Percentiles rank a stretch among this genome's conserved stretches.
These are phyloP conservation scores for Arthroderma uncinatum DNA, from an alignment of 2,329 filamentous ascomycete species.

Conservation along the genomic window DNA sequence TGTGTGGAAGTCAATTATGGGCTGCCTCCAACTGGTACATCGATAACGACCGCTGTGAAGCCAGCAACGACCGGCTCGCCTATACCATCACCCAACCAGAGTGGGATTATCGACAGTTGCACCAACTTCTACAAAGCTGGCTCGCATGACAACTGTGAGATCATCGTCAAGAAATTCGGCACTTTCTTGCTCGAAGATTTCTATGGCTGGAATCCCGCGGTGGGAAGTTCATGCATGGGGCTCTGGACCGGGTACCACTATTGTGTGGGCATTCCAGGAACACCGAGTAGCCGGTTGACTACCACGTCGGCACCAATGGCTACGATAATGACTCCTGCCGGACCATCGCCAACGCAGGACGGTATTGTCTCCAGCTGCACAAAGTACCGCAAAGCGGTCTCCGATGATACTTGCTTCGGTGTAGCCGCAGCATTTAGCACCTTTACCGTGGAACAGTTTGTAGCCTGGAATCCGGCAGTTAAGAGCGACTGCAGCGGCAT, in stretches of 20 bases:
- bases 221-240: constrained; percentile 10
- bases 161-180: constrained; percentile 2
- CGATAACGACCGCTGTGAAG: neutral
- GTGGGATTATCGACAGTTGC: constrained; percentile 5
- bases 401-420: neutral
- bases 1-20: constrained; percentile 17
- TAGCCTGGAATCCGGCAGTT: constrained; percentile 19
- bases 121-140: neutral
- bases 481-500: constrained; percentile 15
- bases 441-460: constrained; percentile 12
- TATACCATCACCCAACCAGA: constrained; percentile 7
- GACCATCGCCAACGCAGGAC: neutral
- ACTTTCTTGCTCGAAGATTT: constrained; percentile 8
- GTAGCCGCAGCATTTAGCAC: neutral
- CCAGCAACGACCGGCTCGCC: neutral
- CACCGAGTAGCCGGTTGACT: neutral
- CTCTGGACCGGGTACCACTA: constrained; percentile 19
- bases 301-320: neutral
- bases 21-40: neutral
- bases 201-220: neutral
- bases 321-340: neutral
- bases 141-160: neutral
- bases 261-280: constrained; percentile 15
- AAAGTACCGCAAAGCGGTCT: neutral
- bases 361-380: neutral